These are phyloP conservation scores for Mycena metata DNA, from an alignment of 768 basidiomycete genomes.

Conservation along the genomic window DNA sequence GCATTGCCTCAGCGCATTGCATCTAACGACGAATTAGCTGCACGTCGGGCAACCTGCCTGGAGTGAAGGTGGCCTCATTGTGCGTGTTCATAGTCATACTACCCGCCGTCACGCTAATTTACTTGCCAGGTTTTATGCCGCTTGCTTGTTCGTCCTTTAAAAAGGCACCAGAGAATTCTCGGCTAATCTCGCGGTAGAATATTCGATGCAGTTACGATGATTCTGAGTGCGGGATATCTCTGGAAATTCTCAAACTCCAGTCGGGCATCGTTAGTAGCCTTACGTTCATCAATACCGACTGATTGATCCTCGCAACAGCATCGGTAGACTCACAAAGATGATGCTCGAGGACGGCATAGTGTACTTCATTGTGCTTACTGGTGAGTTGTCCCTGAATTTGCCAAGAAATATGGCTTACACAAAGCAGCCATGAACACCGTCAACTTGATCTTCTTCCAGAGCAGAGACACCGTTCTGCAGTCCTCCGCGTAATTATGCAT, in stretches of 20 bases:
- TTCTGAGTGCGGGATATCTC: conserved; percentile 12
- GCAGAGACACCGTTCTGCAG: conserved; percentile 19
- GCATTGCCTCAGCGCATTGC: neutral
- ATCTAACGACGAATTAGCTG: conserved; percentile 1
- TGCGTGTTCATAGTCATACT: too few relatives aligned
- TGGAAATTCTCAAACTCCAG: conserved; percentile 30
- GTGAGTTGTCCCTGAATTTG: neutral
- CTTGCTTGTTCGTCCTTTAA: conserved; percentile 21
- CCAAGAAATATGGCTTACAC: neutral
- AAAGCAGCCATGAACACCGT: conserved; percentile 26
- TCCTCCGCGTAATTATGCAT: conserved; percentile 14
- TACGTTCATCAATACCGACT: too few relatives aligned
- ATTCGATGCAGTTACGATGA: conserved; percentile 24
- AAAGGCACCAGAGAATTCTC: neutral
- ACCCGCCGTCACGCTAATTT: too few relatives aligned
- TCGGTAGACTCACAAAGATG: conserved; percentile 22
- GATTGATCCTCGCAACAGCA: neutral
- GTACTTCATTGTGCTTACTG: conserved; percentile 26
- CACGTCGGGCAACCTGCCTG: conserved; percentile 14
- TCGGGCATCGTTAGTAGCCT: conserved; percentile 19
- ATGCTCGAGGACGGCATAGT: conserved; percentile 30
- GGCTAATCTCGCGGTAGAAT: neutral
- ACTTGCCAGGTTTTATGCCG: too few relatives aligned
- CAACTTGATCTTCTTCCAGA: conserved; percentile 30
- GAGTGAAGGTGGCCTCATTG: conserved; percentile 15